phyloP scores from a whole-genome alignment of 2,329 filamentous ascomycete genomes.

The Chrysoporthe austroafricana region DNA sequence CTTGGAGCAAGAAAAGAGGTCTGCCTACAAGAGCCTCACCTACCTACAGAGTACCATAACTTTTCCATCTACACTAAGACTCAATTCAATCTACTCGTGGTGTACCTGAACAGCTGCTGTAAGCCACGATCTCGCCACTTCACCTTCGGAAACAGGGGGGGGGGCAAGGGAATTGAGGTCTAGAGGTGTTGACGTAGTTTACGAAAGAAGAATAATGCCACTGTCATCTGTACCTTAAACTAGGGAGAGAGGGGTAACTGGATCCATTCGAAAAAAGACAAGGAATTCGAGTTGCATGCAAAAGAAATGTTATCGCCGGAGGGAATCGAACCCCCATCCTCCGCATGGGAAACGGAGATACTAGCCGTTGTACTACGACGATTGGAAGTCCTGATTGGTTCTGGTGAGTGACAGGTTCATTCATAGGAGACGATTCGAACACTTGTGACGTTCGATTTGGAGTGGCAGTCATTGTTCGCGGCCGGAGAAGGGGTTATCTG shows the following conservation, averaged over 20 bases:
- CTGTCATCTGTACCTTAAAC: too few relatives aligned
- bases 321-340: slow-evolving; percentile 13
- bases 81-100: neutral
- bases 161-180: neutral
- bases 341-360: slow-evolving; percentile 13
- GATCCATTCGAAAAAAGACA: too few relatives aligned
- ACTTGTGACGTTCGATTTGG: too few relatives aligned
- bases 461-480: too few relatives aligned
- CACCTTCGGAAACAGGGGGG: neutral
- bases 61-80: neutral
- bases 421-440: neutral
- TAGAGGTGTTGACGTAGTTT: neutral
- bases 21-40: neutral
- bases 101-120: neutral
- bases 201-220: neutral
- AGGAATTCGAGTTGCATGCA: neutral
- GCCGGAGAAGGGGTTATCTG: too few relatives aligned
- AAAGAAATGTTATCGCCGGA: slow-evolving; percentile 27
- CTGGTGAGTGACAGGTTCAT: neutral
- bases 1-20: neutral
- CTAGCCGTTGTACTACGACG: slow-evolving; percentile 13
- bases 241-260: too few relatives aligned
- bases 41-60: neutral
- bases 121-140: neutral
- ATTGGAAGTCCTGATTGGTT: neutral